Evolutionary conservation across 805 yeast genomes (phyloP).

Genomic region (Wickerhamiella occidentalis): DNA sequence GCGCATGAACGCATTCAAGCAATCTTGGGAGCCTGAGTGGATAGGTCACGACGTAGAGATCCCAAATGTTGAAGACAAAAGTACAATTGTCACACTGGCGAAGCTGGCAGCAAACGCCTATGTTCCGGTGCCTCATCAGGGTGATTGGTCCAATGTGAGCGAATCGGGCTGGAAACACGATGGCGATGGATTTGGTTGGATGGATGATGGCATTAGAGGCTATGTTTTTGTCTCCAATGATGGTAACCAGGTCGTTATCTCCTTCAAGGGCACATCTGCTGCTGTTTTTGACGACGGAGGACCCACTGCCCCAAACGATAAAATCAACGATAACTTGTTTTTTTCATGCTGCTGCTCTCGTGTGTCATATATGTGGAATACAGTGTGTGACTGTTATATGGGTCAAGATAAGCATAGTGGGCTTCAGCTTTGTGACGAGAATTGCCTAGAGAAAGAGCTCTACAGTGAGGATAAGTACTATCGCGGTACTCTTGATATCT

Average conservation of each 20-base stretch:
- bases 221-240: conserved; percentile 64
- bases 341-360: conserved; percentile 96
- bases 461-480: conserved; percentile 69
- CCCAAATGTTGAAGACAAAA: conserved; percentile 67
- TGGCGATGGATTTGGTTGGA: conserved; percentile 76
- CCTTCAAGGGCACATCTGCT: conserved; percentile 88
- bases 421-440: conserved; percentile 69
- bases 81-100: conserved; percentile 65
- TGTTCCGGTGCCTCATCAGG: conserved; percentile 59
- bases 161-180: conserved; percentile 42
- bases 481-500: conserved; percentile 64
- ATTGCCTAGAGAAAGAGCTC: conserved; percentile 69
- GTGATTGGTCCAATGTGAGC: conserved; percentile 74
- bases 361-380: conserved; percentile 79
- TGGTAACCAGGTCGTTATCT: conserved; percentile 52
- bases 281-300: conserved; percentile 42
- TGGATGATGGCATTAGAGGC: conserved; percentile 72
- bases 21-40: conserved; percentile 4
- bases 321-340: conserved; percentile 71
- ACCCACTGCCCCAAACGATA: conserved; percentile 73
- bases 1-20: neutral
- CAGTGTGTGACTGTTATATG: conserved; percentile 89
- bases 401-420: conserved; percentile 34
- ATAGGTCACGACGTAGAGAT: conserved; percentile 30
- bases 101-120: conserved; percentile 85